Evolutionary conservation across 2,329 filamentous ascomycete genomes (phyloP).

Genomic region (Lasiodiplodia gonubiensis): DNA sequence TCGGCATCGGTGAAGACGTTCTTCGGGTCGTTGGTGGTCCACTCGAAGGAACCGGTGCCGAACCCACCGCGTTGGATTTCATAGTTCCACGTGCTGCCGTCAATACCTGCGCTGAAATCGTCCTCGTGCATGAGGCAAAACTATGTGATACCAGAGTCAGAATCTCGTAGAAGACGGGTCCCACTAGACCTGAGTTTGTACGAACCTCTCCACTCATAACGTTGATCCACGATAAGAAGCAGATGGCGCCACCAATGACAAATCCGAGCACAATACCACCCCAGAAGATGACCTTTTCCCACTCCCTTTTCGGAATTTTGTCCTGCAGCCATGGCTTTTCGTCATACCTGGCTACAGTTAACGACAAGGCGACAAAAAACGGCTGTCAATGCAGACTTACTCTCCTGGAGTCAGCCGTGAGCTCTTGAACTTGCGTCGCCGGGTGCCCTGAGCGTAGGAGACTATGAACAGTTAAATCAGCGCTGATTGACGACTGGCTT

Average conservation of each 20-base stretch:
- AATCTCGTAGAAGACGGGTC: neutral
- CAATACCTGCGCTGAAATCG: slow-evolving; percentile 50
- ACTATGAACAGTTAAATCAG: neutral
- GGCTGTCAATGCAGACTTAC: neutral
- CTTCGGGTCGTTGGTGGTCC: slow-evolving; percentile 56
- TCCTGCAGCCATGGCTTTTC: slow-evolving; percentile 49
- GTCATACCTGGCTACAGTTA: slow-evolving; percentile 37
- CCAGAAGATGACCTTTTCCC: slow-evolving; percentile 47
- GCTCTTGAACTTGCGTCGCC: slow-evolving; percentile 41
- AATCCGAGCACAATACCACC: slow-evolving; percentile 44
- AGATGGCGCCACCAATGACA: slow-evolving; percentile 41
- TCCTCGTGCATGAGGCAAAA: slow-evolving; percentile 61
- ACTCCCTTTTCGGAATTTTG: slow-evolving; percentile 37
- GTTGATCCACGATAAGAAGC: slow-evolving; percentile 36
- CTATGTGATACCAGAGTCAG: slow-evolving; percentile 33
- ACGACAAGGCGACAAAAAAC: neutral
- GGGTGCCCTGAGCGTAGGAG: neutral
- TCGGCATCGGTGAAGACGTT: slow-evolving; percentile 56
- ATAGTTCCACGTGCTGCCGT: slow-evolving; percentile 55
- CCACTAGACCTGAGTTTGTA: neutral
- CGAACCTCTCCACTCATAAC: slow-evolving; percentile 20
- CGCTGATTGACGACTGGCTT: no score
- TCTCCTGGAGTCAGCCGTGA: slow-evolving; percentile 38
- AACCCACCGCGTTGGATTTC: slow-evolving; percentile 54
- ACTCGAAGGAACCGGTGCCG: slow-evolving; percentile 58